Evolutionary conservation across 2,329 filamentous ascomycete species (phyloP).

Genomic region (Hysterium pulicare): DNA sequence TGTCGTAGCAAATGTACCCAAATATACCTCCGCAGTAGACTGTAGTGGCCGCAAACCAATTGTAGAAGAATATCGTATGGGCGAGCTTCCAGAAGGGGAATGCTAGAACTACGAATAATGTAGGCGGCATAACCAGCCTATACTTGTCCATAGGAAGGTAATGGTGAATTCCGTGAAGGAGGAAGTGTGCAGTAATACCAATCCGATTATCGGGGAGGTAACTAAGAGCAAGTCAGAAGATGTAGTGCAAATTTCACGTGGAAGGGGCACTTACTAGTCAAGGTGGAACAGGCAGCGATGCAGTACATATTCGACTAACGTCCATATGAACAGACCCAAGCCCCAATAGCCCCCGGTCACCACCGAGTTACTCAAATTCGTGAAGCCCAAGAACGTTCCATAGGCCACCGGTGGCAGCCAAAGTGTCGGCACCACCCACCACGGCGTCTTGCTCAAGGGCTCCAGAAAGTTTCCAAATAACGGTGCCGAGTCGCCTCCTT

Average conservation of each 20-base stretch:
- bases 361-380: constrained; percentile 52
- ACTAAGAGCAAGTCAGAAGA: constrained; percentile 42
- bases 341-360: constrained; percentile 61
- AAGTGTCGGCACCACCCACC: constrained; percentile 81
- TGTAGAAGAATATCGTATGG: constrained; percentile 74
- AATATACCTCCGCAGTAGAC: constrained; percentile 90
- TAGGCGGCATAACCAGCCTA: constrained; percentile 93
- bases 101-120: constrained; percentile 79
- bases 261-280: constrained; percentile 65
- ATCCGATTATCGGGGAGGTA: constrained; percentile 88
- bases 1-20: constrained; percentile 92
- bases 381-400: constrained; percentile 63
- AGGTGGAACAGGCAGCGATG: constrained; percentile 93
- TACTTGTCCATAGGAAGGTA: constrained; percentile 99
- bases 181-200: constrained; percentile 82
- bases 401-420: constrained; percentile 83
- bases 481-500: constrained; percentile 84
- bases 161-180: constrained; percentile 95
- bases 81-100: constrained; percentile 90
- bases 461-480: constrained; percentile 98
- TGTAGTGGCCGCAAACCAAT: constrained; percentile 77
- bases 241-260: constrained; percentile 19
- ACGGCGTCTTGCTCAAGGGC: constrained; percentile 89
- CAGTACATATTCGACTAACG: constrained; percentile 80
- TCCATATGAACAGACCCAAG: constrained; percentile 77